phyloP scores from a whole-genome alignment of 2,329 filamentous ascomycete genomes.

The Talaromyces sp. region DNA sequence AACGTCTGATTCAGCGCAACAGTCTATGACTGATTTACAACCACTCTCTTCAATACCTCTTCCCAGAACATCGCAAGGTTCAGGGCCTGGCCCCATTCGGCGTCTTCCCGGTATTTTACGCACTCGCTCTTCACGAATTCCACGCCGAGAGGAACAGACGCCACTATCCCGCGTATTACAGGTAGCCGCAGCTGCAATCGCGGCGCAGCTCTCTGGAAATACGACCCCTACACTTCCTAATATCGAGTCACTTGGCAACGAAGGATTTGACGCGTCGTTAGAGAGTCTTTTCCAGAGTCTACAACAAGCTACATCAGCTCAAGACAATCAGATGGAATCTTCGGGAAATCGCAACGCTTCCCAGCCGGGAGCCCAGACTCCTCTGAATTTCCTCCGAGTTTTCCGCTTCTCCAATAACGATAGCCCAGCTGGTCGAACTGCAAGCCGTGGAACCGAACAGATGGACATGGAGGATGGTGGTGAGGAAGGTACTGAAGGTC shows the following conservation, averaged over 20 bases:
- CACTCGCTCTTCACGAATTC: slow-evolving; percentile 52
- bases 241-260: slow-evolving; percentile 53
- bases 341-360: slow-evolving; percentile 36
- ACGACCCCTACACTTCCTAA: slow-evolving; percentile 55
- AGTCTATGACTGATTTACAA: slow-evolving; percentile 29
- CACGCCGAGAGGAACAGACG: slow-evolving; percentile 59
- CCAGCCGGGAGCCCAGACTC: slow-evolving; percentile 47
- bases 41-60: slow-evolving; percentile 5
- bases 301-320: slow-evolving; percentile 59
- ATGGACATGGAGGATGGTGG: slow-evolving; percentile 42
- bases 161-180: slow-evolving; percentile 61
- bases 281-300: slow-evolving; percentile 62
- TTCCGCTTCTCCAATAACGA: slow-evolving; percentile 62
- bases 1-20: slow-evolving; percentile 44
- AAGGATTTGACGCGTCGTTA: slow-evolving; percentile 60
- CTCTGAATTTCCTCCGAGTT: slow-evolving; percentile 66
- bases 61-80: slow-evolving; percentile 28
- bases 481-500: slow-evolving; percentile 39
- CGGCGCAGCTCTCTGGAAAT: slow-evolving; percentile 62
- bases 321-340: slow-evolving; percentile 41
- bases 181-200: slow-evolving; percentile 62
- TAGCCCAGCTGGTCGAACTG: slow-evolving; percentile 27
- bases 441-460: slow-evolving; percentile 29
- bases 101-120: slow-evolving; percentile 46
- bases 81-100: slow-evolving; percentile 34